Evolutionary conservation across 805 yeast species (phyloP).

Genomic region (Barnettozyma sucrosica): DNA sequence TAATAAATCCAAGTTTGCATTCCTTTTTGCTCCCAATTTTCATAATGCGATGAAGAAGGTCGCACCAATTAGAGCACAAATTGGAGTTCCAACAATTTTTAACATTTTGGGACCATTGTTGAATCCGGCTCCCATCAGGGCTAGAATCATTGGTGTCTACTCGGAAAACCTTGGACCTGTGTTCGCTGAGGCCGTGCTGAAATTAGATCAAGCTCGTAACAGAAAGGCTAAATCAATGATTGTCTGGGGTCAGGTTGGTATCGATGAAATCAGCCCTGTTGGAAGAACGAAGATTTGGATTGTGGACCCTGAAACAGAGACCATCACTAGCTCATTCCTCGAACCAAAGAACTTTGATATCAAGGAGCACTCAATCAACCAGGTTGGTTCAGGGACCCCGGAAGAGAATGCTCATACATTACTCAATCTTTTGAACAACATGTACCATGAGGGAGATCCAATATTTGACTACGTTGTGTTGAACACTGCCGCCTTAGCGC

Average conservation of each 20-base stretch:
- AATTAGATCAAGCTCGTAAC: slow-evolving; percentile 46
- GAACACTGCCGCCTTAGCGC: slow-evolving; percentile 85
- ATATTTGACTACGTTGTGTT: slow-evolving; percentile 83
- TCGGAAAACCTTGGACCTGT: slow-evolving; percentile 71
- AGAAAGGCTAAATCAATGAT: slow-evolving; percentile 58
- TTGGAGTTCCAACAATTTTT: slow-evolving; percentile 91
- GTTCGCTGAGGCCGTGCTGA: slow-evolving; percentile 75
- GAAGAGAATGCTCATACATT: slow-evolving; percentile 69
- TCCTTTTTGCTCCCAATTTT: slow-evolving; percentile 91
- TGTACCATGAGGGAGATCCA: slow-evolving; percentile 48
- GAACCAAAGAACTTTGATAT: slow-evolving; percentile 80
- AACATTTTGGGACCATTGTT: slow-evolving; percentile 90
- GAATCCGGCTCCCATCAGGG: slow-evolving; percentile 79
- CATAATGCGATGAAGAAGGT: slow-evolving; percentile 88
- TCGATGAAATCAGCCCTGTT: slow-evolving; percentile 91
- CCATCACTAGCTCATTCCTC: slow-evolving; percentile 39
- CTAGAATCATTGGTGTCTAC: slow-evolving; percentile 88
- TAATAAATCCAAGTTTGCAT: slow-evolving; percentile 43
- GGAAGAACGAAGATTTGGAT: slow-evolving; percentile 82
- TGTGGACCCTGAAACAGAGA: slow-evolving; percentile 39
- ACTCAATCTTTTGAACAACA: slow-evolving; percentile 36
- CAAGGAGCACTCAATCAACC: slow-evolving; percentile 58
- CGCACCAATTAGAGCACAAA: slow-evolving; percentile 64
- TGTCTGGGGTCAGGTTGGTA: slow-evolving; percentile 88
- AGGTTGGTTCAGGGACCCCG: slow-evolving; percentile 83